Evolutionary conservation across 2,329 filamentous ascomycete genomes (phyloP), one percentile per base, ranked within the genome.

Genomic region (Pseudocercospora eumusae): DNA sequence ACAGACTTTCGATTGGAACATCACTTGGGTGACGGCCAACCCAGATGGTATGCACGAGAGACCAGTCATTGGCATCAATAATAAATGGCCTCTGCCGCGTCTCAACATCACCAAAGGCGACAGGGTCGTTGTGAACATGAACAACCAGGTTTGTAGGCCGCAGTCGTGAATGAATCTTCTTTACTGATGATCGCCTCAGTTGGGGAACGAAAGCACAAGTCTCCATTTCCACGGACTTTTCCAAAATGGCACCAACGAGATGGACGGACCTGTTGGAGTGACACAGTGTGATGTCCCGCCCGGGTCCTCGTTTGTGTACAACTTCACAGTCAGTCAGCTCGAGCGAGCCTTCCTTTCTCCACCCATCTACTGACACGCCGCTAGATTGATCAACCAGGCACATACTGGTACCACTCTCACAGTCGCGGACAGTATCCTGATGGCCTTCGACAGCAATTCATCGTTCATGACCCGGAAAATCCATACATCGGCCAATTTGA

Each of bases 161-260:
- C 45, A 23, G 27, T n/a, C 5, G n/a, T 18, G 1, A 25, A n/a
- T 28, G 7, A 3, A 47, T n/a, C 4, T 31, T 10, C 4, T n/a
- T 23, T 23, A 21, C 10, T 23, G 45, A 40, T 40, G n/a, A 28
- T 33, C 31, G 18, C 1, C n/a, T 10, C 49, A 74, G 71, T 84
- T 89, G 0, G 78, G 80, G 11, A 89, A 92, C 66, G 74, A 84
- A 67, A 84, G 82, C 11, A 88, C 88, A 8, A 84, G 82, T 40
- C 80, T 93, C 4, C 90, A 93, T 72, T 93, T 90, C 74, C 90
- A 93, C 68, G 90, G 90, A 15, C 81, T 93, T 65, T 91, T 86
- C 71, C 89, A 92, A 71, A 90, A 90, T 67, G 88, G 88, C 10
- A 90, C 88, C 0, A 90, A 86, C 62, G 82, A 82, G 60, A 90